A percentile compares a stretch with the other conserved stretches of the same genome.
Evolutionary conservation across 495 filamentous ascomycete genomes (phyloP).

Genomic region (Annulohypoxylon maeteangense): DNA sequence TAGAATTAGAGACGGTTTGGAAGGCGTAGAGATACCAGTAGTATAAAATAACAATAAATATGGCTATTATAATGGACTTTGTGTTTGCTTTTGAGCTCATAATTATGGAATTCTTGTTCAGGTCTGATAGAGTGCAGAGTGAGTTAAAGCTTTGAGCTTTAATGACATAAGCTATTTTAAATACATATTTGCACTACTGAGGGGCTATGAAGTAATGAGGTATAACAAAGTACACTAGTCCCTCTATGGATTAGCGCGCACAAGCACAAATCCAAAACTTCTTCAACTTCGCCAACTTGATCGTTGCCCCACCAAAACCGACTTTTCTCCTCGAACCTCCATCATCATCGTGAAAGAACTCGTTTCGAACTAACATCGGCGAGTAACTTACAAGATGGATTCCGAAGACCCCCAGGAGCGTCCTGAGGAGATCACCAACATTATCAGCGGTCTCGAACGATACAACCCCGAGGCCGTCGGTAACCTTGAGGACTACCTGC

Average conservation of each 20-base stretch:
- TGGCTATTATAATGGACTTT: conserved; percentile 26
- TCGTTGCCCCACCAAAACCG: conserved; percentile 41
- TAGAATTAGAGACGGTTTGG: conserved; percentile 33
- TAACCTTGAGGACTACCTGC: conserved; percentile 94
- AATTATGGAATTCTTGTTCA: too few species aligned
- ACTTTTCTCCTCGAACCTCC: conserved; percentile 32
- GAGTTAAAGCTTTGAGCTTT: background rate
- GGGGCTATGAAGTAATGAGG: too few species aligned
- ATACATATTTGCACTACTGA: background rate
- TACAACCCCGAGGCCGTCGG: conserved; percentile 98
- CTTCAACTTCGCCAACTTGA: conserved; percentile 10
- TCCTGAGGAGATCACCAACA: conserved; percentile 88
- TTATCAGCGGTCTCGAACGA: conserved; percentile 93
- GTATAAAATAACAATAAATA: conserved; percentile 33
- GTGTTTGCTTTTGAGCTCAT: background rate
- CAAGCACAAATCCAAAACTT: conserved; percentile 46
- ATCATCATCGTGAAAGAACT: conserved; percentile 40
- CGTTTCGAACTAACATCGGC: conserved; percentile 31
- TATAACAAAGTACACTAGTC: conserved; percentile 1
- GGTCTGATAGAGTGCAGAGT: too few species aligned
- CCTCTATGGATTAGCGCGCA: conserved; percentile 28
- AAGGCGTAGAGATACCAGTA: conserved; percentile 42
- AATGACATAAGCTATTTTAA: background rate
- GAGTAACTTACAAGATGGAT: conserved; percentile 59
- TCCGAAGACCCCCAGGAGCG: conserved; percentile 70